Conservation (phyloP, 1,139 yeast genomes). For the Debaryomycetaceae sp. region DNA sequence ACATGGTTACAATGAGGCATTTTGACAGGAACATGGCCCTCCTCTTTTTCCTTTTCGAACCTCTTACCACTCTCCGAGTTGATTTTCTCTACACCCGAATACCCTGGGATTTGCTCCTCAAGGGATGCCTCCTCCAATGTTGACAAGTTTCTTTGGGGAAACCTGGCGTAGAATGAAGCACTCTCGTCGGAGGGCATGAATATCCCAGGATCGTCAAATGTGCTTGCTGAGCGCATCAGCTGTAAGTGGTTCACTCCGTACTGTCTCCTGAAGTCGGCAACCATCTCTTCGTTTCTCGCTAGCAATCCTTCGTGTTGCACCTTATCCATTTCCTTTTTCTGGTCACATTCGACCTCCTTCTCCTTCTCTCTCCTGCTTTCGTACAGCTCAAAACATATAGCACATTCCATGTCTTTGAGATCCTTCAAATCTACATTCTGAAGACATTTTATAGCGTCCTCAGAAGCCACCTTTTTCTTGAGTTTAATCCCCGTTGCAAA, state of each 20-base stretch:
- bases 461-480: conserved; percentile 33
- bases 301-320: not conserved
- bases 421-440: conserved; percentile 19
- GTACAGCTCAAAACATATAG: conserved; percentile 42
- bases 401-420: conserved; percentile 30
- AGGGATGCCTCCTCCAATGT: conserved; percentile 19
- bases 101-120: conserved; percentile 36
- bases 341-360: not conserved
- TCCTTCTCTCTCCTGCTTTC: conserved; percentile 9
- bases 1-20: conserved; percentile 44
- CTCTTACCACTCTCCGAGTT: conserved; percentile 11
- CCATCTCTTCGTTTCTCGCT: conserved; percentile 1
- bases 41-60: conserved; percentile 12
- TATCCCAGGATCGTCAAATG: conserved; percentile 36
- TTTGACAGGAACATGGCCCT: conserved; percentile 37
- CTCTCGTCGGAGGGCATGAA: conserved; percentile 38
- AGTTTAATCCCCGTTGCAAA: conserved; percentile 24
- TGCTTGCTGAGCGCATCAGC: conserved; percentile 4
- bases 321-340: not conserved
- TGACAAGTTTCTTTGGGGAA: conserved; percentile 30
- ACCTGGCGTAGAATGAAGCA: conserved; percentile 26
- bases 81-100: conserved; percentile 10
- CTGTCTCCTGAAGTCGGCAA: conserved; percentile 1
- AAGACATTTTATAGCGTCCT: conserved; percentile 38
- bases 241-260: conserved; percentile 3